Conservation (phyloP, 2,329 filamentous ascomycete species). For the Neocucurbitaria cava region DNA sequence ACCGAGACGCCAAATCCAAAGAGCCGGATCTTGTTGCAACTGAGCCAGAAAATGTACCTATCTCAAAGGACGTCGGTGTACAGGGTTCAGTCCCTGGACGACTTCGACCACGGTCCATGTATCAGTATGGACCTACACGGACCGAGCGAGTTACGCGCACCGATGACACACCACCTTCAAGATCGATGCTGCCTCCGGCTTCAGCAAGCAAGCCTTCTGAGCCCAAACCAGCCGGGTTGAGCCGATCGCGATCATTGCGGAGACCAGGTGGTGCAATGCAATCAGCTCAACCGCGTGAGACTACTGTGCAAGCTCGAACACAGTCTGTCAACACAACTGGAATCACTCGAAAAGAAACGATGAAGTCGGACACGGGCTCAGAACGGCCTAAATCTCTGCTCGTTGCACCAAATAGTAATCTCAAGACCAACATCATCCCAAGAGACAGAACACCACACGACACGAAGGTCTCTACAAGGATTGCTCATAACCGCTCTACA, state of each 20-base stretch:
- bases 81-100: constrained; percentile 16
- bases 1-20: constrained; percentile 2
- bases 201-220: constrained; percentile 26
- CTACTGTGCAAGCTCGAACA: constrained; percentile 31
- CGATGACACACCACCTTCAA: constrained; percentile 13
- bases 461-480: constrained; percentile 28
- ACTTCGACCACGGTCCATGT: constrained; percentile 40
- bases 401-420: constrained; percentile 12
- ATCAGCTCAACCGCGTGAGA: constrained; percentile 12
- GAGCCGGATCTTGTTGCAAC: background rate
- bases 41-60: background rate
- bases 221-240: constrained; percentile 22
- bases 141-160: constrained; percentile 8
- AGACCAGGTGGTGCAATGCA: constrained; percentile 30
- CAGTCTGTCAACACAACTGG: constrained; percentile 33
- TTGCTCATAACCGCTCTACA: constrained; percentile 33
- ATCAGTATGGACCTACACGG: constrained; percentile 28
- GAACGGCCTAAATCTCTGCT: constrained; percentile 38
- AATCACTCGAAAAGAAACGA: constrained; percentile 17
- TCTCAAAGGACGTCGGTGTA: constrained; percentile 1
- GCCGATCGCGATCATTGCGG: constrained; percentile 41
- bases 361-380: constrained; percentile 15
- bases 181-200: constrained; percentile 26
- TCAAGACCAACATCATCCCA: constrained; percentile 12
- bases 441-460: constrained; percentile 13